phyloP scores from a whole-genome alignment of 2,329 filamentous ascomycete species.

The Diaporthe eres region DNA sequence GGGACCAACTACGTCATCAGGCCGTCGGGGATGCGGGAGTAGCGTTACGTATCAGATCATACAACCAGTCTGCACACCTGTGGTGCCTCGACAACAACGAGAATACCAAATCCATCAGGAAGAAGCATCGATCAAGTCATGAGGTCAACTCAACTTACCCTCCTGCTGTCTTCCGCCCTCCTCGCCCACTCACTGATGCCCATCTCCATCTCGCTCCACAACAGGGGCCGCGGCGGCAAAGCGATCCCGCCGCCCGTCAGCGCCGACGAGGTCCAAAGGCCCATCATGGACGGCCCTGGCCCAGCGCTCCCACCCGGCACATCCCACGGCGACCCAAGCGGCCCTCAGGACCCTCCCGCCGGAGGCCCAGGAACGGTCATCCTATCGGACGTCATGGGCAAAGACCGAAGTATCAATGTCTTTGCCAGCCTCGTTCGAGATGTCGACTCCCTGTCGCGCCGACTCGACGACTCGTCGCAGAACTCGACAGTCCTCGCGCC shows the following conservation, averaged over 20 bases:
- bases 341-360: constrained; percentile 46
- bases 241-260: constrained; percentile 45
- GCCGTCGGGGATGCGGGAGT: neutral
- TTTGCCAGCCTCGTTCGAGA: constrained; percentile 88
- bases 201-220: constrained; percentile 20
- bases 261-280: constrained; percentile 46
- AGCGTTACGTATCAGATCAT: neutral
- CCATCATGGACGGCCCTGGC: constrained; percentile 51
- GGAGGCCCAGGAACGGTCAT: constrained; percentile 67
- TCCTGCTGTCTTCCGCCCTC: constrained; percentile 29
- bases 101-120: neutral
- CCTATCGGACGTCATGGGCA: constrained; percentile 87
- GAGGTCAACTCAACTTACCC: constrained; percentile 6
- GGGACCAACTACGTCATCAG: constrained; percentile 31
- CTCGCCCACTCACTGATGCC: constrained; percentile 30
- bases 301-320: constrained; percentile 46
- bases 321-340: constrained; percentile 37
- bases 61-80: too few relatives aligned
- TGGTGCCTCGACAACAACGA: neutral
- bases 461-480: constrained; percentile 74
- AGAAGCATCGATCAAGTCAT: neutral
- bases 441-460: constrained; percentile 75
- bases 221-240: constrained; percentile 31
- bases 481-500: constrained; percentile 93
- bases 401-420: constrained; percentile 83